Conservation (phyloP, 352 stramenopile species). For the Phytopythium aichiense region DNA sequence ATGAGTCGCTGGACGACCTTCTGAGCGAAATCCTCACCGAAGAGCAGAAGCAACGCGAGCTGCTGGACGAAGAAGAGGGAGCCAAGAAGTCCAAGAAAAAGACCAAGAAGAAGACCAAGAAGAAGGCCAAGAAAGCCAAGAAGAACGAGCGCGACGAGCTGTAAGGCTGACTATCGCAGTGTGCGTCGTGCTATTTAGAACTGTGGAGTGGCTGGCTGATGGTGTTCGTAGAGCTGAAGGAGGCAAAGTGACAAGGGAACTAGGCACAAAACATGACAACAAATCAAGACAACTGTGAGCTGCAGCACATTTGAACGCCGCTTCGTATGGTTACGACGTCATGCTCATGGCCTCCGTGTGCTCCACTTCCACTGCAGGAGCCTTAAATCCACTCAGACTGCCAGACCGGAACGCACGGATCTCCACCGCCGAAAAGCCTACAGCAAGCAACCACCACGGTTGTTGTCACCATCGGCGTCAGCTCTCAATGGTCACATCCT, state of each 20-base stretch:
- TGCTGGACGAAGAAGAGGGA: constrained; percentile 43
- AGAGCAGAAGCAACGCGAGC: constrained; percentile 51
- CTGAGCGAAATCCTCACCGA: constrained; percentile 72
- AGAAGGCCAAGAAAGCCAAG: constrained; percentile 46
- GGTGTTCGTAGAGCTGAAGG: neutral
- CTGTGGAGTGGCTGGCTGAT: neutral
- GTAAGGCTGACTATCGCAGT: constrained; percentile 10
- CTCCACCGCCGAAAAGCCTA: constrained; percentile 51
- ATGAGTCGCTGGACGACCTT: constrained; percentile 59
- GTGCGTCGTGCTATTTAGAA: constrained; percentile 2
- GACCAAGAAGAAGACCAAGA: constrained; percentile 35
- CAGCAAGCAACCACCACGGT: neutral
- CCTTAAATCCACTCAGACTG: constrained; percentile 61
- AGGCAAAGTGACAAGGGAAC: neutral
- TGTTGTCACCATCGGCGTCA: neutral
- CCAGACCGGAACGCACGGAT: constrained; percentile 55
- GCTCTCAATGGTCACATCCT: neutral
- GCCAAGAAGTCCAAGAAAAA: constrained; percentile 38
- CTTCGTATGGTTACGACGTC: neutral
- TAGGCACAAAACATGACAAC: neutral
- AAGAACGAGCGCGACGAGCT: constrained; percentile 52
- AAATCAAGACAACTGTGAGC: neutral
- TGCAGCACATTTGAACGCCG: neutral
- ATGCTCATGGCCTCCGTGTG: constrained; percentile 12
- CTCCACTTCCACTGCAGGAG: constrained; percentile 14